Conservation (phyloP, 2,329 filamentous ascomycete genomes). For the Aspergillus amoenus region DNA sequence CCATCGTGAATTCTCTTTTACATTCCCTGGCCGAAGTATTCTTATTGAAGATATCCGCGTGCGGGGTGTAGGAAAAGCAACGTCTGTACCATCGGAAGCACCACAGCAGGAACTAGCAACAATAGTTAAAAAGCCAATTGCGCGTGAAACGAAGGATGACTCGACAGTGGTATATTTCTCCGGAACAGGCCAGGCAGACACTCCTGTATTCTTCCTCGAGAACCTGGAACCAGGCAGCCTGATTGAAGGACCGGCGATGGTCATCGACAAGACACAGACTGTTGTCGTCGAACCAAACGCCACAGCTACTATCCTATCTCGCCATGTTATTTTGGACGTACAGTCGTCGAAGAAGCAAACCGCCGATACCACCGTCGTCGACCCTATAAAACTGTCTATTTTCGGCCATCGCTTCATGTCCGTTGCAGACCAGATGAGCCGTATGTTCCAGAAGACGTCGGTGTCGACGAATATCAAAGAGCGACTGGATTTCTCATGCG, state of each 20-base stretch:
- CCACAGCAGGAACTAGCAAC: no score
- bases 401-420: slow-evolving; percentile 60
- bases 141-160: slow-evolving; percentile 41
- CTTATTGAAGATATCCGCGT: slow-evolving; percentile 88
- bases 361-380: slow-evolving; percentile 31
- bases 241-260: slow-evolving; percentile 69
- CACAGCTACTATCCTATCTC: slow-evolving; percentile 50
- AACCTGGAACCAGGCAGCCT: slow-evolving; percentile 33
- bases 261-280: slow-evolving; percentile 74
- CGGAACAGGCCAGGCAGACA: slow-evolving; percentile 28
- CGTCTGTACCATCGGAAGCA: slow-evolving; percentile 61
- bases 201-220: slow-evolving; percentile 37
- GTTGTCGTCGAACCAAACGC: slow-evolving; percentile 83
- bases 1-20: slow-evolving; percentile 91
- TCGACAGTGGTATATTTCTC: slow-evolving; percentile 60
- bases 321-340: slow-evolving; percentile 70
- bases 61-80: slow-evolving; percentile 61
- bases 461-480: slow-evolving; percentile 74
- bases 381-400: slow-evolving; percentile 55
- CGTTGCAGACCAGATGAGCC: slow-evolving; percentile 60
- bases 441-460: slow-evolving; percentile 56
- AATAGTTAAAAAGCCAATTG: slow-evolving; percentile 44
- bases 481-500: slow-evolving; percentile 81
- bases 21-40: slow-evolving; percentile 71
- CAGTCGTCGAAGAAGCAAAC: slow-evolving; percentile 71